Base-by-base conservation (phyloP, 305 asterid genomes). In the Rubia occidens region DNA sequence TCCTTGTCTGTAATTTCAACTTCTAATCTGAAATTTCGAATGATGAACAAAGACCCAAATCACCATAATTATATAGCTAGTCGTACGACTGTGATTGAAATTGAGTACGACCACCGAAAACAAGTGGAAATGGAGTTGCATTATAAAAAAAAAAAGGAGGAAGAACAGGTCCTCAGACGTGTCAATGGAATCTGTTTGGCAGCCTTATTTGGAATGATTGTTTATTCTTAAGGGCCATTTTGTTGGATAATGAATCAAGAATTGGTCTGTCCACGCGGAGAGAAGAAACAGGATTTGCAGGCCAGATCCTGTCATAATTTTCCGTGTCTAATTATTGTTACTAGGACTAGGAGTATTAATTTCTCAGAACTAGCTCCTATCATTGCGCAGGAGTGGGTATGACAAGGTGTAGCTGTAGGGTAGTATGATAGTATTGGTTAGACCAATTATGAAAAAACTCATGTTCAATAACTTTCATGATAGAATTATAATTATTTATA, bases 101-200 rank as follows among this genome's bases (percentile, higher is more conserved):
- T 15, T 15, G 13, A 45, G 17, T 45, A 45, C 53, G 53, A 11
- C 54, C 13, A 47, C 54, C 3, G 14, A 14, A 47, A 5, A 17
- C 56, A 51, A 17, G 56, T 51, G 56, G 56, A 51, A 51, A 51
- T 51, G 56, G n/a, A 51, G 56, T 15, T 51, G 56, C 56, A 51
- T 51, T 51, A 51, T 15, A 49, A 49, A 49, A 49, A 49, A 2
- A 1, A 5, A 47, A 43, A 49, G 15, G 8, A 4, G 56, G 21
- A 51, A 51, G 56, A 51, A 51, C 56, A 51, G 56, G 56, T 51
- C 56, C 9, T 15, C 3, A 0, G 56, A 17, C 17, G 1, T 51
- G 20, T 17, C 20, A 51, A 51, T 17, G 9, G 20, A 1, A 51
- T 49, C 56, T 17, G 6, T 51, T 15, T 51, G 21, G 56, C 21